Conservation (phyloP, 2,329 filamentous ascomycete species). For the Didymella pomorum region DNA sequence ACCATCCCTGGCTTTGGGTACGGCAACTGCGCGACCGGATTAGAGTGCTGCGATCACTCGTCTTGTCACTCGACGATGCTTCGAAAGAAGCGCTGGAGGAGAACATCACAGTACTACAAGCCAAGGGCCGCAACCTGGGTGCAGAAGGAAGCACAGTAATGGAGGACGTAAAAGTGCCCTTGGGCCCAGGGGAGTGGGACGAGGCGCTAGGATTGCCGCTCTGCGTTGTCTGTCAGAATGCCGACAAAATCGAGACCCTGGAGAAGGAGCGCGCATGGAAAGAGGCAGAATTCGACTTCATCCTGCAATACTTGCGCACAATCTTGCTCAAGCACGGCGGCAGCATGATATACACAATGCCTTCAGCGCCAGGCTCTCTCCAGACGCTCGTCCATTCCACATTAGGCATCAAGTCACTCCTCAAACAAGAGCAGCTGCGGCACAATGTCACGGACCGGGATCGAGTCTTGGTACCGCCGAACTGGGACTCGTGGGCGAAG, state of each 20-base stretch:
- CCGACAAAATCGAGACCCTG: conserved; percentile 87
- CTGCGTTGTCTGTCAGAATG: conserved; percentile 95
- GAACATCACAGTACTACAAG: conserved; percentile 80
- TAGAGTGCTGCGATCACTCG: conserved; percentile 78
- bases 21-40: conserved; percentile 90
- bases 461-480: conserved; percentile 91
- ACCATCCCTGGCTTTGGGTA: conserved; percentile 91
- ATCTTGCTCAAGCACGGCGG: conserved; percentile 80
- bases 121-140: conserved; percentile 53
- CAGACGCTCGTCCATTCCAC: conserved; percentile 84
- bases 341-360: conserved; percentile 59
- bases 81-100: conserved; percentile 87
- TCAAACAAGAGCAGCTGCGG: conserved; percentile 58
- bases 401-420: conserved; percentile 82
- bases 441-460: conserved; percentile 91
- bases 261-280: conserved; percentile 93
- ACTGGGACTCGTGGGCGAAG: conserved; percentile 99
- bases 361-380: conserved; percentile 71
- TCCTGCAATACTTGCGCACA: conserved; percentile 90
- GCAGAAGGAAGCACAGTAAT: conserved; percentile 40
- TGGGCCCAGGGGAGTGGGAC: conserved; percentile 92
- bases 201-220: conserved; percentile 86
- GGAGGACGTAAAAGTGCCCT: conserved; percentile 66
- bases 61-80: conserved; percentile 75
- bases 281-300: conserved; percentile 95